Evolutionary conservation across 2,329 filamentous ascomycete species (phyloP), one percentile per base, ranked within the genome.

Genomic region (Penicillium concentricum): DNA sequence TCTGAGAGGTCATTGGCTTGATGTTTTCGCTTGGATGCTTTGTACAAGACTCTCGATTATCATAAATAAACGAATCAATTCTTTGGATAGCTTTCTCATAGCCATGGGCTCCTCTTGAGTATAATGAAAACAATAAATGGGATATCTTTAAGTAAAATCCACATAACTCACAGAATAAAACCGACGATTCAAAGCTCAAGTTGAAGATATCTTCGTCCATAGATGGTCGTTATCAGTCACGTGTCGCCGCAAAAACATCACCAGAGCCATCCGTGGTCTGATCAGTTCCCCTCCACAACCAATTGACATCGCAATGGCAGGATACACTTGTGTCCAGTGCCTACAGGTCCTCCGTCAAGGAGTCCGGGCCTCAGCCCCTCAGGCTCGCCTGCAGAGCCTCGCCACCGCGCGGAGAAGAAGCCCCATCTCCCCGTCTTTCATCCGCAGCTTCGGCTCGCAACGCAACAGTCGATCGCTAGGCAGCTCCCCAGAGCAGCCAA

Each of bases 261-360:
- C 51, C 51, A 42, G 20, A 42, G 16, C 51, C 28, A 52, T 56
- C 48, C 35, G 48, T 52, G 54, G 48, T 32, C 42, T 56, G 48
- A 46, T 39, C 35, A 20, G n/a, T 47, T 47, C 51, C 42, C 37
- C 51, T 57, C 46, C 53, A 51, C 53, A 51, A 46, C 43, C 52
- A 53, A 56, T 56, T 59, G 44, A 63, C 52, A 47, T 59, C 63
- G 62, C 65, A 66, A 77, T 77, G 74, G 67, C 72, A 54, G 68
- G 74, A 58, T 73, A 75, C 60, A 76, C 74, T 46, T 77, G 75
- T 67, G 69, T 69, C 43, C 73, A 71, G 56, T 77, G 75, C 62
- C 62, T 74, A 47, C 73, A 73, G 59, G 69, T 67, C 44, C 65
- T 77, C 28, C 67, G 67, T 32, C 66, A 70, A 47, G 64, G 68